Evolutionary conservation across 805 yeast genomes (phyloP).

Genomic region (Candida arabinofermentans): DNA sequence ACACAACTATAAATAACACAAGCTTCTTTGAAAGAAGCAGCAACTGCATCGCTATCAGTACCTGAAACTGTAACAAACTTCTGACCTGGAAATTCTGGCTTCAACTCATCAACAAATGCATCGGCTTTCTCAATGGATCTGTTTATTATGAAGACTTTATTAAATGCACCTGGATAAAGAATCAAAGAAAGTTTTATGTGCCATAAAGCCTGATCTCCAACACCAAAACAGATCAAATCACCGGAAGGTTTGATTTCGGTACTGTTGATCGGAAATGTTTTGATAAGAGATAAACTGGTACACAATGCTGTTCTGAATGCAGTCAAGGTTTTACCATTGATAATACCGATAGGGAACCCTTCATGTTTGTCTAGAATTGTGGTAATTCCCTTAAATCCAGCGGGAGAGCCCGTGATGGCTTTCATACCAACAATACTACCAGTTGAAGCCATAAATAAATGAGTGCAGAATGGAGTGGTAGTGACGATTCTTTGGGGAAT

Average conservation of each 20-base stretch:
- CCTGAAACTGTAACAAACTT: conserved; percentile 17
- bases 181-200: conserved; percentile 43
- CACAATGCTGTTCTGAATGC: conserved; percentile 67
- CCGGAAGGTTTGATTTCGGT: conserved; percentile 20
- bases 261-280: conserved; percentile 27
- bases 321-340: conserved; percentile 56
- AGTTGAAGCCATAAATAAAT: conserved; percentile 64
- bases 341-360: conserved; percentile 49
- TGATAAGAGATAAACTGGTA: conserved; percentile 43
- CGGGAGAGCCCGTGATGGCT: conserved; percentile 51
- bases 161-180: conserved; percentile 35
- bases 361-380: conserved; percentile 44
- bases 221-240: conserved; percentile 46
- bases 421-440: conserved; percentile 56
- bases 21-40: conserved; percentile 32
- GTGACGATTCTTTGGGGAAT: conserved; percentile 55
- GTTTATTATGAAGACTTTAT: conserved; percentile 42
- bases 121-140: conserved; percentile 40
- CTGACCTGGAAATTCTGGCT: conserved; percentile 30
- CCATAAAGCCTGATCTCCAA: conserved; percentile 66
- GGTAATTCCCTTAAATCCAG: conserved; percentile 59
- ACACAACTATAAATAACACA: conserved; percentile 56
- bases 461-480: conserved; percentile 38
- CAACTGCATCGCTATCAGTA: conserved; percentile 13
- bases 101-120: conserved; percentile 27